A percentile compares a stretch with the other conserved stretches of the same genome.
These are phyloP conservation scores for Colletotrichum lentis DNA, from an alignment of 2,329 filamentous ascomycete species.

Conservation along the genomic window DNA sequence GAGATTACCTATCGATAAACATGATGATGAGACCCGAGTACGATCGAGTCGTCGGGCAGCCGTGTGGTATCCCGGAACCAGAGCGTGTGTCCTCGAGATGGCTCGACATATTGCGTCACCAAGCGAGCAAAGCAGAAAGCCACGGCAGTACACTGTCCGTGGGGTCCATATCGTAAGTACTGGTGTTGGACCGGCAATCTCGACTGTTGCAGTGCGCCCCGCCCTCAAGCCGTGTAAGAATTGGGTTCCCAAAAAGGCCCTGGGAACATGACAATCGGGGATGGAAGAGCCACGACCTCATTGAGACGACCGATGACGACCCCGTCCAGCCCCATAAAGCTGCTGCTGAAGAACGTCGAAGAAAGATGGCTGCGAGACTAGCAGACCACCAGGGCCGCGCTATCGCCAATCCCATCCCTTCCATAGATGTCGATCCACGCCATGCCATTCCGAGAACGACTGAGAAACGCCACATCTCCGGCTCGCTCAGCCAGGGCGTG, in stretches of 20 bases:
- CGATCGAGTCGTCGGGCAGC: too few relatives aligned
- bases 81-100: neutral
- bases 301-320: neutral
- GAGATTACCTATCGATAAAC: neutral
- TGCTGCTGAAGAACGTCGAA: conserved; percentile 13
- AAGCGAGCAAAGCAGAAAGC: neutral
- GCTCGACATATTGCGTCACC: neutral
- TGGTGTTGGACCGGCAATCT: neutral
- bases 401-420: conserved; percentile 36
- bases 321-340: neutral
- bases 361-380: conserved; percentile 4
- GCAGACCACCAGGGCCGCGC: conserved; percentile 13
- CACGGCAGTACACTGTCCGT: too few relatives aligned
- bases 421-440: conserved; percentile 33
- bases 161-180: neutral
- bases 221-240: too few relatives aligned
- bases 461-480: conserved; percentile 30
- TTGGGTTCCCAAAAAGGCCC: too few relatives aligned
- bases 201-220: neutral
- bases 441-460: conserved; percentile 28
- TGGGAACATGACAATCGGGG: neutral
- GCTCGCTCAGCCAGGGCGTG: conserved; percentile 3
- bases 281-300: neutral
- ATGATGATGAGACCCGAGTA: neutral
- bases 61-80: neutral